These are phyloP conservation scores for Climacium dendroides DNA, from an alignment of 225 moss, liverwort and hornwort species.

Conservation along the genomic window DNA sequence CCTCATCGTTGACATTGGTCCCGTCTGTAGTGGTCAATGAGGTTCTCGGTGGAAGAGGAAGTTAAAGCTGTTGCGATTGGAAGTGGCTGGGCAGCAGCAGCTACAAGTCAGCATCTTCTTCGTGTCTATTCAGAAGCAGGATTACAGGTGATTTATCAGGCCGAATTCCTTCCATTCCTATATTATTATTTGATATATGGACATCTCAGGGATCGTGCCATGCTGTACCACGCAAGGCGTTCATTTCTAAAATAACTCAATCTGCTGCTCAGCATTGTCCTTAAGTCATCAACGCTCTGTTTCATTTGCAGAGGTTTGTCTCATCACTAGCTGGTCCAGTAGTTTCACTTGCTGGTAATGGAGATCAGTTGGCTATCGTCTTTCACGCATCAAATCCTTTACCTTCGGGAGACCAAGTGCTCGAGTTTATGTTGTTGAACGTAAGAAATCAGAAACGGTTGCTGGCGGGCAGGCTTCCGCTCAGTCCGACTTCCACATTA, in stretches of 20 bases:
- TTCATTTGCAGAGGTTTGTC: constrained; percentile 34
- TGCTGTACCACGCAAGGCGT: neutral
- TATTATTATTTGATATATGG: neutral
- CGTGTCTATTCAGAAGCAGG: constrained; percentile 78
- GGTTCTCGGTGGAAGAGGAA: constrained; percentile 68
- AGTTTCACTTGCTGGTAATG: constrained; percentile 62
- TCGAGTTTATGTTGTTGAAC: constrained; percentile 52
- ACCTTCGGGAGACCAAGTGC: constrained; percentile 69
- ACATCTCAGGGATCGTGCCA: neutral
- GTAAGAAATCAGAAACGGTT: constrained; percentile 36
- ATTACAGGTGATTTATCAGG: constrained; percentile 42
- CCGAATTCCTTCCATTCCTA: neutral
- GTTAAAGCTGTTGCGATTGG: constrained; percentile 84
- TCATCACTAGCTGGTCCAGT: constrained; percentile 52
- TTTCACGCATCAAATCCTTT: constrained; percentile 57
- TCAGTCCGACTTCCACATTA: constrained; percentile 62
- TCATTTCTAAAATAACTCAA: neutral
- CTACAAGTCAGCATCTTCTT: constrained; percentile 69
- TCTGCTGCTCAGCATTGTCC: neutral
- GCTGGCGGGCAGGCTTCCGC: constrained; percentile 47
- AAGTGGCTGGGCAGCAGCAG: constrained; percentile 74
- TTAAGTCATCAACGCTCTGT: neutral
- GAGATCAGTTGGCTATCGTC: constrained; percentile 53
- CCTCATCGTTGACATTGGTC: neutral
- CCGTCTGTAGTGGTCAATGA: constrained; percentile 79